These are phyloP conservation scores for Phlyctochytrium planicorne DNA, from an alignment of 192 early-diverging fungal genomes.

Conservation along the genomic window DNA sequence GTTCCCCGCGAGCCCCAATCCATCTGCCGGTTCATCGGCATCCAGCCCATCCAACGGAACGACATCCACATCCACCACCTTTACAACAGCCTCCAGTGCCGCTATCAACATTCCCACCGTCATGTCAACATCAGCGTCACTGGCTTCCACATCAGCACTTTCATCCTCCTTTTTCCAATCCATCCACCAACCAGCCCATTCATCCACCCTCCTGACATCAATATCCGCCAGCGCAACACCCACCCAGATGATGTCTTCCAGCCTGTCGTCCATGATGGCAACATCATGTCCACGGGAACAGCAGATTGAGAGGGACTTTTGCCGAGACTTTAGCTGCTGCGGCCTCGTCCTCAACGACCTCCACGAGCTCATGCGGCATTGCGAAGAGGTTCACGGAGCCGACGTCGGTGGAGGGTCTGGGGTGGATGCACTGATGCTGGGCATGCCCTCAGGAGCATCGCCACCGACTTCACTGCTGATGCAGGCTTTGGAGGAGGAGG, in stretches of 20 bases:
- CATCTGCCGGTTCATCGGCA: background rate
- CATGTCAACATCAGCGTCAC: background rate
- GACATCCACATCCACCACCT: background rate
- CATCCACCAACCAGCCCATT: background rate
- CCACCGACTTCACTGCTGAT: background rate
- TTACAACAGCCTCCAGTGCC: background rate
- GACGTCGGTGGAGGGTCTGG: background rate
- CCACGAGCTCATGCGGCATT: slow-evolving; percentile 88
- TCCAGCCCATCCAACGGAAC: background rate
- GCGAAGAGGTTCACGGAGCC: slow-evolving; percentile 75
- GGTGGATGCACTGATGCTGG: background rate
- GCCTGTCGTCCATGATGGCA: background rate
- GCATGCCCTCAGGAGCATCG: background rate
- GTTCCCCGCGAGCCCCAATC: background rate
- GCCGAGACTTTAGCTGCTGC: slow-evolving; percentile 90
- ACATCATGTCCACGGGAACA: background rate
- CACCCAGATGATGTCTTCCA: background rate
- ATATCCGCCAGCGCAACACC: background rate
- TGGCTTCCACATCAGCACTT: background rate
- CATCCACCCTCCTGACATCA: background rate
- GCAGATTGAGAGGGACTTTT: slow-evolving; percentile 75
- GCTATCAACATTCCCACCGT: background rate
- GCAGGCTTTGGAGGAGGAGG: background rate
- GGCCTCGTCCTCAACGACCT: slow-evolving; percentile 79
- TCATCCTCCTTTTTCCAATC: background rate